These are phyloP conservation scores for Fistulinella prunicolor DNA, from an alignment of 768 basidiomycete species.

Conservation along the genomic window DNA sequence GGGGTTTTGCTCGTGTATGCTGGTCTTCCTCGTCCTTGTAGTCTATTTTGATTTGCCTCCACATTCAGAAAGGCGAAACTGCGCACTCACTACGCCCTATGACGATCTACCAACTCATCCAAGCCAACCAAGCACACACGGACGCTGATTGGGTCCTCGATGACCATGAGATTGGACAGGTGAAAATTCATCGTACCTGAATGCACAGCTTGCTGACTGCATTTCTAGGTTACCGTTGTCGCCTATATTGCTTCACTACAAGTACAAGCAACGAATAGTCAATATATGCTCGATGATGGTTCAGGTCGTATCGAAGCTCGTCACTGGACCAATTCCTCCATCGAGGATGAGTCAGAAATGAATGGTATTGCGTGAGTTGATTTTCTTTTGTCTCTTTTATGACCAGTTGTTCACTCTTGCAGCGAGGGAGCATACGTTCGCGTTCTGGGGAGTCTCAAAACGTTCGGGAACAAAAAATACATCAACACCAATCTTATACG, in stretches of 20 bases:
- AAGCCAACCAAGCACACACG: slow-evolving; percentile 78
- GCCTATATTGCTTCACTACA: slow-evolving; percentile 69
- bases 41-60: neutral
- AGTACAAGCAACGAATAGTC: slow-evolving; percentile 73
- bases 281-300: slow-evolving; percentile 83
- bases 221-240: slow-evolving; percentile 62
- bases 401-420: neutral
- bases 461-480: slow-evolving; percentile 77
- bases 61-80: slow-evolving; percentile 35
- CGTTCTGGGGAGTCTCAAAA: slow-evolving; percentile 78
- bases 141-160: slow-evolving; percentile 90
- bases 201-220: slow-evolving; percentile 1
- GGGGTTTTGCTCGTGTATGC: slow-evolving; percentile 46
- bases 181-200: slow-evolving; percentile 27
- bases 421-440: slow-evolving; percentile 81
- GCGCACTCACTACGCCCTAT: slow-evolving; percentile 64
- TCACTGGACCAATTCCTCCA: slow-evolving; percentile 74
- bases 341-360: slow-evolving; percentile 51
- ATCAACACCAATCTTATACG: slow-evolving; percentile 78
- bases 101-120: slow-evolving; percentile 70
- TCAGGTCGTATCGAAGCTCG: slow-evolving; percentile 75
- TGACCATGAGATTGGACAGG: slow-evolving; percentile 77
- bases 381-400: slow-evolving; percentile 1
- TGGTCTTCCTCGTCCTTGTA: neutral
- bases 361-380: slow-evolving; percentile 44